Base-by-base conservation (phyloP, 306 rosid species). In the Acacia melanoxylon region DNA sequence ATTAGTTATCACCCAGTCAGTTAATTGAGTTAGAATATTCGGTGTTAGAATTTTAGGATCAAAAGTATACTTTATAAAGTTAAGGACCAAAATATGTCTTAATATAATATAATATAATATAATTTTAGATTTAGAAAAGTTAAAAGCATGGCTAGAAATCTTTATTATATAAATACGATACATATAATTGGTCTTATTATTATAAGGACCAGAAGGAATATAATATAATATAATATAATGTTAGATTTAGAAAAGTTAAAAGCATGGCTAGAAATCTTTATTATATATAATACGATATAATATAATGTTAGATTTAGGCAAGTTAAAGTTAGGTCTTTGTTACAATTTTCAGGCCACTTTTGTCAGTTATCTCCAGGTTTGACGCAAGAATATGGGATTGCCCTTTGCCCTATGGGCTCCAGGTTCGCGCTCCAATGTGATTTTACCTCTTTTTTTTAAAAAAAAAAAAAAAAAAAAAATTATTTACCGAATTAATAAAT, bases 351-450 rank as follows among this genome's bases (percentile, higher is more conserved):
- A 29, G 29, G 27, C 33, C 46, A 31, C 10, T 37, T 62, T 62
- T 71, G 46, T 79, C 66, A 40, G 54, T 79, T 69, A 79, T 67
- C 72, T 31, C 73, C 72, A 69, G 81, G 79, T 74, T 40, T 46
- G 78, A 37, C 27, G 68, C 44, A 42, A 72, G 42, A 49, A 42
- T 46, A 24, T 27, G 14, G 77, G 77, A 52, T 71, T 58, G 59
- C 41, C 76, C 75, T 29, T 33, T 45, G 68, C 68, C 72, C 76
- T 8, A 42, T 62, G 42, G 81, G 8, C 1, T 52, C 51, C 29
- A 75, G 46, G 42, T 20, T 19, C 51, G 79, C 74, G 58, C 49
- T 74, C 79, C 51, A 48, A 6, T 67, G 35, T 22, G 10, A 15
- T 29, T 63, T 13, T 58, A 22, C 15, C 15, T 63, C 8, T 3